Evolutionary conservation across 208 protist genomes (phyloP), one percentile per base, ranked within the genome.

Genomic region (Wallacemonas sp.): DNA sequence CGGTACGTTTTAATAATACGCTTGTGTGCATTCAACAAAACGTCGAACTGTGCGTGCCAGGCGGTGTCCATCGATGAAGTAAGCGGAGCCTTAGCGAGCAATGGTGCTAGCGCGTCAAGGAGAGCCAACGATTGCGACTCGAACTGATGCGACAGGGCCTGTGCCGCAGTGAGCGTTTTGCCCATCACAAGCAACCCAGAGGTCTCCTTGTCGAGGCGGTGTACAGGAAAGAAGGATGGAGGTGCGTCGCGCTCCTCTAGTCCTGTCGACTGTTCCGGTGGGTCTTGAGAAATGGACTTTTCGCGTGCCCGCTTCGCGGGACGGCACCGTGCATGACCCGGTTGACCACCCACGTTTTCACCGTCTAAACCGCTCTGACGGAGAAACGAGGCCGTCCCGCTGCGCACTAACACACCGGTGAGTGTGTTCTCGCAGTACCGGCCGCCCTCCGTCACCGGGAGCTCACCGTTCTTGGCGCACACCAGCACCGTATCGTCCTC

Each of bases 181-280:
- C 75, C 83, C 19, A 96, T 27, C 34, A 92, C 80, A 27, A 94
- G 70, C 5, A 92, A 59, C 17, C 91, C 91, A 2, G 88, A 93
- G 21, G 91, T 96, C 59, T 96, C 87, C 78, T 94, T 94, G 68
- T 96, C 91, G 11, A 96, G 69, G 4, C 91, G 87, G 53, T 96
- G 91, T 14, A 94, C 2, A 79, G 80, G 58, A 71, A 86, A 30
- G 80, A 58, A 12, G 30, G 9, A 61, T 11, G 24, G 38, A 3
- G 5, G 15, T 11, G 26, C 4, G 30, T 44, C 38, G n/a, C 45
- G 38, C n/a, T n/a, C 33, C 22, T 24, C 14, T 6, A 21, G 19
- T 22, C 56, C n/a, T n/a, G n/a, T n/a, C n/a, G n/a, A n/a, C 54
- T 6, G 46, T 1, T 38, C 33, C 19, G 17, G 36, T 17, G 11